Evolutionary conservation across 2,329 filamentous ascomycete genomes (phyloP).

Genomic region (Verticillium longisporum): DNA sequence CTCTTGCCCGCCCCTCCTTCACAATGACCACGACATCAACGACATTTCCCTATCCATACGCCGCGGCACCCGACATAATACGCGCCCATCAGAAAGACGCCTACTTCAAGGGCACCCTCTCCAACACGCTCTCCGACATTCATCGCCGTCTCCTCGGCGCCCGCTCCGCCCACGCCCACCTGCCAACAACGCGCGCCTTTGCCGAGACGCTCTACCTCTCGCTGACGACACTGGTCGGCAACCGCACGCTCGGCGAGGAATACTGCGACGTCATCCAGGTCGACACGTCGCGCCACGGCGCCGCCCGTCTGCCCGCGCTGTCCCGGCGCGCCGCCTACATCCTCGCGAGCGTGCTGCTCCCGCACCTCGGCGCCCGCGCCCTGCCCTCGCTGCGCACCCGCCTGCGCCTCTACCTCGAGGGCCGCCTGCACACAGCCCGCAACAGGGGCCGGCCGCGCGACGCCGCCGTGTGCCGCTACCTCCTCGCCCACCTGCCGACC

Average conservation of each 20-base stretch:
- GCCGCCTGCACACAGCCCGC: slow-evolving; percentile 40
- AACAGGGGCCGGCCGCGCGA: slow-evolving; percentile 53
- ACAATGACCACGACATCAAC: slow-evolving; percentile 6
- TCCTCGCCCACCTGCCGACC: slow-evolving; percentile 69
- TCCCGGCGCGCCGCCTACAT: slow-evolving; percentile 42
- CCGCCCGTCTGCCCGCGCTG: slow-evolving; percentile 15
- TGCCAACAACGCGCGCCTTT: slow-evolving; percentile 70
- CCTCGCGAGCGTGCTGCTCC: slow-evolving; percentile 59
- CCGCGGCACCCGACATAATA: slow-evolving; percentile 88
- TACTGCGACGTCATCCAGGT: slow-evolving; percentile 89
- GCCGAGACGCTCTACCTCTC: slow-evolving; percentile 82
- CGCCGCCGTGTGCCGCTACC: slow-evolving; percentile 47
- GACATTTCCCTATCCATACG: slow-evolving; percentile 67
- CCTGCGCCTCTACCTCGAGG: slow-evolving; percentile 55
- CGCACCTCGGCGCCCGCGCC: slow-evolving; percentile 58
- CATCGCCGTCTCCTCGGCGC: slow-evolving; percentile 79
- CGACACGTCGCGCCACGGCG: slow-evolving; percentile 17
- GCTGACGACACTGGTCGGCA: slow-evolving; percentile 84
- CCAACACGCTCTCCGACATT: slow-evolving; percentile 73
- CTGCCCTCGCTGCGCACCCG: slow-evolving; percentile 50
- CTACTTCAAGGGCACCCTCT: slow-evolving; percentile 79
- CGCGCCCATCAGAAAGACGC: slow-evolving; percentile 94
- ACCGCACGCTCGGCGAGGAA: slow-evolving; percentile 91
- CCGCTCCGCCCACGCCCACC: slow-evolving; percentile 77
- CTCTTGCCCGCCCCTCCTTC: slow-evolving; percentile 3